phyloP scores from a whole-genome alignment of 1,139 yeast genomes.

The Taphrina sp. region DNA sequence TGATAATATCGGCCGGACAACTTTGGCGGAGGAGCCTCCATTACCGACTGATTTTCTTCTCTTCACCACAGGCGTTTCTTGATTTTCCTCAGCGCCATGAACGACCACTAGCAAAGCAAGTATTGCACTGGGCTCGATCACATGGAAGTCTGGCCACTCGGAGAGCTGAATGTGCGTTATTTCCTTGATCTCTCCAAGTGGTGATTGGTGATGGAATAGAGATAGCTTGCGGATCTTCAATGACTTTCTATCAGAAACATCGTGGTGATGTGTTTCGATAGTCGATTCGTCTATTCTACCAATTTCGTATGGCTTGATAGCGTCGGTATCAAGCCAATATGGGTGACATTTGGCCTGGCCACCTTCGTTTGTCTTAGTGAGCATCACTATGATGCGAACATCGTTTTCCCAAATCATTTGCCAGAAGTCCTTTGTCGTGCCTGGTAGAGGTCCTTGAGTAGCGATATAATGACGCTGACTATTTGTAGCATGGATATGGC shows the following conservation, averaged over 20 bases:
- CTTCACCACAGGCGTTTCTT: constrained; percentile 6
- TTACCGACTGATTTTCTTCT: constrained; percentile 9
- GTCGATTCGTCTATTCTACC: constrained; percentile 32
- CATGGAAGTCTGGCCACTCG: constrained; percentile 81
- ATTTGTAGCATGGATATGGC: constrained; percentile 49
- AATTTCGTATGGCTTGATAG: constrained; percentile 4
- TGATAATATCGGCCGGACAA: constrained; percentile 55
- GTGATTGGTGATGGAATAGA: constrained; percentile 23
- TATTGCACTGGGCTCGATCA: constrained; percentile 57
- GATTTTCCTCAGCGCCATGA: constrained; percentile 37
- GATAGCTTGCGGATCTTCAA: constrained; percentile 37
- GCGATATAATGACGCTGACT: constrained; percentile 60
- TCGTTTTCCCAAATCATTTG: constrained; percentile 62
- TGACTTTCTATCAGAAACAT: too few relatives aligned
- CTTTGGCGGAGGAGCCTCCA: neutral
- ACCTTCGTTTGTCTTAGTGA: constrained; percentile 59
- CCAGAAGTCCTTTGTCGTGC: constrained; percentile 81
- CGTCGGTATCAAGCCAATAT: constrained; percentile 50
- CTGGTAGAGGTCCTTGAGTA: constrained; percentile 79
- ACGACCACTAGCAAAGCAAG: constrained; percentile 52
- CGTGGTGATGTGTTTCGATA: too few relatives aligned
- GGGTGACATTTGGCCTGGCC: constrained; percentile 57
- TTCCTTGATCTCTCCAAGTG: constrained; percentile 22
- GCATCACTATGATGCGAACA: constrained; percentile 64
- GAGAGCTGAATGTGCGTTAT: constrained; percentile 69